phyloP scores from a whole-genome alignment of 2,329 filamentous ascomycete species.

The Fusarium virguliforme region DNA sequence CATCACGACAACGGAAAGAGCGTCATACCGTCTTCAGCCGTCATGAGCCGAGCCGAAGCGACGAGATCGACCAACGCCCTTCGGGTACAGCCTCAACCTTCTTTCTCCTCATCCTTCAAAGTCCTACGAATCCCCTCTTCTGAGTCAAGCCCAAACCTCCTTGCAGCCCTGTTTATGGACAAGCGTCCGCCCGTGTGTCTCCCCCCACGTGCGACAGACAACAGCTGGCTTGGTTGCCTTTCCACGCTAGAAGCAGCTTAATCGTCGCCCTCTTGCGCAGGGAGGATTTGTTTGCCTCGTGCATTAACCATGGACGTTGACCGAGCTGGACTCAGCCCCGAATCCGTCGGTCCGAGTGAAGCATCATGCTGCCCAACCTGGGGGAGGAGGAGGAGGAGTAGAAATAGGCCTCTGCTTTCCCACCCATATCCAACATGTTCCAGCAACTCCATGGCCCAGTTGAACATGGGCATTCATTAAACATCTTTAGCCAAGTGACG shows the following conservation, averaged over 20 bases:
- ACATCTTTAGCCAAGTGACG: constrained; percentile 29
- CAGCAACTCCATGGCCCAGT: constrained; percentile 7
- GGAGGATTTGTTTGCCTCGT: constrained; percentile 30
- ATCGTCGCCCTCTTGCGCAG: constrained; percentile 29
- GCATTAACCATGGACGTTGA: constrained; percentile 40
- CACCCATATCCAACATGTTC: neutral
- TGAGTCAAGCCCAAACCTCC: neutral
- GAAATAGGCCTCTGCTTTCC: constrained; percentile 40
- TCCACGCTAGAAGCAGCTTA: constrained; percentile 40
- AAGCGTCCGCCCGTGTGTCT: constrained; percentile 5
- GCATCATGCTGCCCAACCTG: constrained; percentile 28
- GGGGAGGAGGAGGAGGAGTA: constrained; percentile 22
- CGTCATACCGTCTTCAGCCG: constrained; percentile 47
- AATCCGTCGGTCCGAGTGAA: constrained; percentile 46
- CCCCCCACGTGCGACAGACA: constrained; percentile 11
- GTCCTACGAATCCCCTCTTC: constrained; percentile 29
- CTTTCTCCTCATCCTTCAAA: constrained; percentile 20
- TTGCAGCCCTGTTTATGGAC: constrained; percentile 23
- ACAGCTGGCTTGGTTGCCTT: constrained; percentile 20
- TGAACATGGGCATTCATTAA: constrained; percentile 24
- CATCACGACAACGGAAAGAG: constrained; percentile 22
- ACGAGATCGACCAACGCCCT: constrained; percentile 21
- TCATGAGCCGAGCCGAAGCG: constrained; percentile 46
- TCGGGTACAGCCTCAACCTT: constrained; percentile 33
- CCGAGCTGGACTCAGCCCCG: constrained; percentile 49